Base-by-base conservation (phyloP, 208 protist species). In the Naegleria gruberi region DNA sequence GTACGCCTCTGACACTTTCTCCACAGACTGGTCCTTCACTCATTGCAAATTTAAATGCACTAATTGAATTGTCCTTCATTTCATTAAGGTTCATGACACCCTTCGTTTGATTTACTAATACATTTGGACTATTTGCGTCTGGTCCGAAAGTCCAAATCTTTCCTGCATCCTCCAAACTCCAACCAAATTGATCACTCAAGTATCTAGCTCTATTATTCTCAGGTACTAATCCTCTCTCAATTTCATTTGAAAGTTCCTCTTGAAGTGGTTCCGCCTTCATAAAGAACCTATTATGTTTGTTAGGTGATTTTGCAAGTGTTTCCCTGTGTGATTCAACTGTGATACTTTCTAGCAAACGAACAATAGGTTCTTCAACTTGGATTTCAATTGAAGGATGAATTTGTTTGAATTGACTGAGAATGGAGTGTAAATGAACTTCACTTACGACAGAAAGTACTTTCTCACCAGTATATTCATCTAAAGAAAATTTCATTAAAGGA, bases 301-400 rank as follows among this genome's bases (percentile, higher is more conserved):
- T 96, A 26, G 93, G 45, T 12, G 92, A 94, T 90, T 96, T 96
- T 43, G 51, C 94, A 91, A 99, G 96, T 41, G 98, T 99, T 94
- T 99, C 99, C 90, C 98, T 95, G 96, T 98, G 99, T 43, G 97
- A 98, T 81, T 99, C 98, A 55, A 99, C 97, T 65, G 97, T 65
- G n/a, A n/a, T n/a, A n/a, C n/a, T n/a, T n/a, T n/a, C n/a, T n/a
- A n/a, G n/a, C n/a, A n/a, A n/a, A n/a, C n/a, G n/a, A n/a, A n/a
- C n/a, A n/a, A n/a, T n/a, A n/a, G n/a, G n/a, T n/a, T n/a, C n/a
- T n/a, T n/a, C n/a, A n/a, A n/a, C n/a, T n/a, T n/a, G n/a, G n/a
- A n/a, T n/a, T n/a, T n/a, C n/a, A n/a, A n/a, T n/a, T n/a, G n/a
- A n/a, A n/a, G n/a, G n/a, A n/a, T n/a, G n/a, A n/a, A n/a, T n/a